Evolutionary conservation across 23 red algal species (phyloP).

Genomic region (Gracilaria vermiculophylla): DNA sequence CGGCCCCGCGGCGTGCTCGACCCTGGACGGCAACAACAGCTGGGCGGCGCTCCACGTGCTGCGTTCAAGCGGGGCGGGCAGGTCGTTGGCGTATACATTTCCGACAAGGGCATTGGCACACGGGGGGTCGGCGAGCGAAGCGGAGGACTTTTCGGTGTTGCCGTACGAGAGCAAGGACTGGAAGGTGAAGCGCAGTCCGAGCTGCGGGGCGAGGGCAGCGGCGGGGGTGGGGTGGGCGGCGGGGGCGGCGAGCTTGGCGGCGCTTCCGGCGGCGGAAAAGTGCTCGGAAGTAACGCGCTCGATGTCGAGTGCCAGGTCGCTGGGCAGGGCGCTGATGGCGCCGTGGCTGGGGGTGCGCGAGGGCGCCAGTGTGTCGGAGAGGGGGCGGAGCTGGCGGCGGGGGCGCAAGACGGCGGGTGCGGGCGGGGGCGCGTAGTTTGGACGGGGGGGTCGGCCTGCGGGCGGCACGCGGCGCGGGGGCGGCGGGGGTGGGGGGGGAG

Average conservation of each 20-base stretch:
- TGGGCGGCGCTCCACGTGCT: conserved; percentile 1
- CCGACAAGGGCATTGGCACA: conserved; percentile 17
- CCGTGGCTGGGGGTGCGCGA: not conserved
- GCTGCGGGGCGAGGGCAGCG: not conserved
- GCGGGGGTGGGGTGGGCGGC: not conserved
- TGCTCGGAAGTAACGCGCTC: conserved; percentile 48
- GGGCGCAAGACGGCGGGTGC: not conserved
- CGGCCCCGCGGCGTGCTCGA: conserved; percentile 48
- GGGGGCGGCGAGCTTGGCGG: not conserved
- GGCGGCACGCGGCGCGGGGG: not conserved
- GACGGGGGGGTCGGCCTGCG: not conserved
- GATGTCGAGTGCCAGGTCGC: conserved; percentile 27
- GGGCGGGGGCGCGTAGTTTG: conserved; percentile 27
- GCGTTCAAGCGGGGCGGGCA: not conserved
- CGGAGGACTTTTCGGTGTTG: conserved; percentile 51
- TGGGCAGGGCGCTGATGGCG: not conserved
- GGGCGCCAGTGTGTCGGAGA: not conserved
- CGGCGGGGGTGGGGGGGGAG: not conserved
- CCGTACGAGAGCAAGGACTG: conserved; percentile 67
- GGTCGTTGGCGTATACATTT: conserved; percentile 4
- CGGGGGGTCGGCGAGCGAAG: conserved; percentile 12
- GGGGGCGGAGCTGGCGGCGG: not conserved
- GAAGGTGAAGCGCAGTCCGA: conserved; percentile 53
- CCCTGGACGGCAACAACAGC: not conserved
- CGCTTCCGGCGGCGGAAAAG: not conserved